phyloP scores from a whole-genome alignment of 2,329 filamentous ascomycete genomes.

The Ascochyta clinopodiicola region DNA sequence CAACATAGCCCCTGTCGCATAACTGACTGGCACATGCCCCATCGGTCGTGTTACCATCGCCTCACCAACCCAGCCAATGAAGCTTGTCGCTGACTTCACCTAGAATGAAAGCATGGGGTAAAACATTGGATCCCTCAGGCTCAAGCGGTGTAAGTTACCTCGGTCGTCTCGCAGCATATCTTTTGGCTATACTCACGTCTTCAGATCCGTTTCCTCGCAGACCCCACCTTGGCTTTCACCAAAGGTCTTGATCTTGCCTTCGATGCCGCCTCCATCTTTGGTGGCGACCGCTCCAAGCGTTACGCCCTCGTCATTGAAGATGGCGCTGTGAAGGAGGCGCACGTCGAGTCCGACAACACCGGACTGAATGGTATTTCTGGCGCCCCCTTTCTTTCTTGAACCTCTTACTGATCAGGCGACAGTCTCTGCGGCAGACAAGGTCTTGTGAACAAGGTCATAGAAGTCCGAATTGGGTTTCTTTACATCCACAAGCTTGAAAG shows the following conservation, averaged over 20 bases:
- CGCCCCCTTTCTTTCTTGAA: not conserved
- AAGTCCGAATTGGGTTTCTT: not conserved
- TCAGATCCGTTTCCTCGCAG: slow-evolving; percentile 87
- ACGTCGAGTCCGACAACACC: slow-evolving; percentile 89
- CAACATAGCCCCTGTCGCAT: slow-evolving; percentile 10
- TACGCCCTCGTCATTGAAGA: slow-evolving; percentile 85
- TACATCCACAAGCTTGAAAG: not conserved
- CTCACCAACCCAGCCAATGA: not conserved
- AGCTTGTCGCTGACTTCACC: slow-evolving; percentile 20
- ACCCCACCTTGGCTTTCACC: slow-evolving; percentile 80
- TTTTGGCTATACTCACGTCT: slow-evolving; percentile 15
- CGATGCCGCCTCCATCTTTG: slow-evolving; percentile 80
- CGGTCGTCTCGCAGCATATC: not conserved
- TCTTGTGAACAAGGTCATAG: slow-evolving; percentile 23
- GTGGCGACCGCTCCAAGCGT: slow-evolving; percentile 81
- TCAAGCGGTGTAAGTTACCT: slow-evolving; percentile 72
- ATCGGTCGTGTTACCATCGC: slow-evolving; percentile 2
- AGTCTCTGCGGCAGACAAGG: slow-evolving; percentile 45
- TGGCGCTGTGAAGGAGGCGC: slow-evolving; percentile 80
- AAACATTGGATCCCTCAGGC: slow-evolving; percentile 75
- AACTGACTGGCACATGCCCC: slow-evolving; percentile 16
- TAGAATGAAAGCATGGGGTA: slow-evolving; percentile 90
- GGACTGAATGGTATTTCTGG: slow-evolving; percentile 71
- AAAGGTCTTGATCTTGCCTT: slow-evolving; percentile 84
- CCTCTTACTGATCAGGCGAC: slow-evolving; percentile 7